Percentiles rank a stretch among this genome's conserved stretches.
Evolutionary conservation across 176 grass and related monocot genomes (phyloP).

Genomic region (Puccinellia tenuiflora): DNA sequence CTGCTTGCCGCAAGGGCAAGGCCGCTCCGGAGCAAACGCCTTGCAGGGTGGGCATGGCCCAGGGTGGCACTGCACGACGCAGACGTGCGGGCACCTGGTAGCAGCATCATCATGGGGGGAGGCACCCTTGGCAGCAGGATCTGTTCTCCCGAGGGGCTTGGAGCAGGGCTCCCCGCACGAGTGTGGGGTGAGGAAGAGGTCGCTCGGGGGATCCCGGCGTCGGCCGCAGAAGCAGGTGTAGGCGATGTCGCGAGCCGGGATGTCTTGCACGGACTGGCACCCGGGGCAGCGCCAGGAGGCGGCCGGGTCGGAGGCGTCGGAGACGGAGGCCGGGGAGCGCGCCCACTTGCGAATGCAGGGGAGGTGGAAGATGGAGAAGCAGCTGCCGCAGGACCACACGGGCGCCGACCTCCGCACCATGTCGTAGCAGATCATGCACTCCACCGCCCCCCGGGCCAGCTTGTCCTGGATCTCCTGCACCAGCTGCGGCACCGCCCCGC

Average conservation of each 20-base stretch:
- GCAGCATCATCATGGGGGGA: background rate
- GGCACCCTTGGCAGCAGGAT: slow-evolving; percentile 10
- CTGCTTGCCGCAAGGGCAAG: slow-evolving; percentile 81
- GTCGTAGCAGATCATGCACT: slow-evolving; percentile 99
- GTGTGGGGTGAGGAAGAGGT: slow-evolving; percentile 83
- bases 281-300: slow-evolving; percentile 76
- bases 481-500: slow-evolving; percentile 65
- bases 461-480: slow-evolving; percentile 99
- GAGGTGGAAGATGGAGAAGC: slow-evolving; percentile 97
- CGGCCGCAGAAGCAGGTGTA: slow-evolving; percentile 90
- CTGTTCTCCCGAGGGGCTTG: slow-evolving; percentile 48
- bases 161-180: slow-evolving; percentile 86
- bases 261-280: slow-evolving; percentile 69
- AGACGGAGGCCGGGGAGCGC: slow-evolving; percentile 72
- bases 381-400: slow-evolving; percentile 89
- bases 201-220: slow-evolving; percentile 53
- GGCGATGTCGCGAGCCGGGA: slow-evolving; percentile 43
- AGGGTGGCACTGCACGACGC: slow-evolving; percentile 91
- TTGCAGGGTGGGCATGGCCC: slow-evolving; percentile 95
- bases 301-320: slow-evolving; percentile 39
- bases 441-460: slow-evolving; percentile 64
- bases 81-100: slow-evolving; percentile 66
- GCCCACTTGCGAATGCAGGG: slow-evolving; percentile 95
- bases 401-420: slow-evolving; percentile 87
- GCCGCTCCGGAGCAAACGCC: slow-evolving; percentile 58